Conservation (phyloP, 2,329 filamentous ascomycete genomes). For the Neonectria coccinea region DNA sequence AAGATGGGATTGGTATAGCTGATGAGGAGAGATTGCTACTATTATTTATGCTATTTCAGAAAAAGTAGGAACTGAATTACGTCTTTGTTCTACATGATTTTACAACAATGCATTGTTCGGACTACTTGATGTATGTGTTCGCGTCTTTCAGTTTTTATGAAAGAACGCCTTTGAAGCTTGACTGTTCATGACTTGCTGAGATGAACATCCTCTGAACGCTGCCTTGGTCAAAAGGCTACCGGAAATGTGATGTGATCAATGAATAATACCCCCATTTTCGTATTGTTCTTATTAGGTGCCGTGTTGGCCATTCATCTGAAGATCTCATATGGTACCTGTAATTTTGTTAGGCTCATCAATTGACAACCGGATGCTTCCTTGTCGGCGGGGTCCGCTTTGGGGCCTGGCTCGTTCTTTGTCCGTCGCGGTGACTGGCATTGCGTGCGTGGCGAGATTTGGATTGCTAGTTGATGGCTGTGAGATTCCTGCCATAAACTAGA, state of each 20-base stretch:
- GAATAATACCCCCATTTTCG: background rate
- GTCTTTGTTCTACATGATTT: background rate
- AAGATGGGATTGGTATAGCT: background rate
- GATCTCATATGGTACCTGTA: background rate
- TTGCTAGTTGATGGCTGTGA: background rate
- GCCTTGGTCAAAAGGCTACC: background rate
- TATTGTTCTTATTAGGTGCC: background rate
- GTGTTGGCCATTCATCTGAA: background rate
- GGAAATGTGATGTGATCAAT: background rate
- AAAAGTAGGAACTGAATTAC: background rate
- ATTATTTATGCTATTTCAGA: background rate
- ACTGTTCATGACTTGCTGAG: background rate
- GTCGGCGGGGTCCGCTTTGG: background rate
- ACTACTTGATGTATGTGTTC: background rate
- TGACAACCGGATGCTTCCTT: background rate
- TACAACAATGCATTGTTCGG: background rate
- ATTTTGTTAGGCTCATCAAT: background rate
- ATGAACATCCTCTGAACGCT: background rate
- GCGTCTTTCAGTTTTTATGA: background rate
- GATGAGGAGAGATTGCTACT: background rate
- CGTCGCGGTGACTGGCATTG: background rate
- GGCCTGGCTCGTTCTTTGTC: background rate
- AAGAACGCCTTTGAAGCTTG: background rate
- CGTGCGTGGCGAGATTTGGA: no score
- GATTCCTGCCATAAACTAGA: background rate